Base-by-base conservation (phyloP, 176 grass and related monocot species). In the Bonia amplexicaulis region DNA sequence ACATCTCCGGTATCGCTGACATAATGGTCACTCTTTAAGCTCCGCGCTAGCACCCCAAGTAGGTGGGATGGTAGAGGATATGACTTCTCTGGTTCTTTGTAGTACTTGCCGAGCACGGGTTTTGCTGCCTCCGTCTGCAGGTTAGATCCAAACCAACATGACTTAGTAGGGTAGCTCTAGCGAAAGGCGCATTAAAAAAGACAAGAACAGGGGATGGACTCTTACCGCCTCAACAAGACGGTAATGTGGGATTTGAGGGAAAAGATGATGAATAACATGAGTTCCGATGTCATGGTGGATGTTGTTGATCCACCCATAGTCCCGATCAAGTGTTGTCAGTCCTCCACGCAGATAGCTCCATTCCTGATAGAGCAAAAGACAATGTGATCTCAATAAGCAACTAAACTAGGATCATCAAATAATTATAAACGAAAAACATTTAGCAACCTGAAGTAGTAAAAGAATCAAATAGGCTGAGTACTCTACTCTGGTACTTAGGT, bases 211-310 rank as follows among this genome's bases (percentile, higher is more conserved):
- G 25, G 52, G 53, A 74, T 57, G 35, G 69, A 31, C 48, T 48
- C 85, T 88, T 84, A 97, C 95, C 66, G 95, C 95, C 86, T 97
- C 95, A 17, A 97, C 66, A 67, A 97, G 88, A 91, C 93, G 69
- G 82, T 97, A 97, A 88, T 97, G 95, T 8, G 95, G 95, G 55
- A 97, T 97, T 86, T 97, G 95, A 0, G 92, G 95, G 80, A 94
- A 97, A 73, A 97, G 90, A 75, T 97, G 95, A 81, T 97, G 95
- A 54, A 97, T 93, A 80, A 95, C 95, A 87, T 97, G 95, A 68
- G 95, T 97, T 62, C 95, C 95, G 54, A 97, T 97, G 79, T 97
- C 95, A 82, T 97, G 95, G 82, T 97, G 95, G 41, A 97, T 86
- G 37, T 97, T 91, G 81, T 97, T 97, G 71, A 97, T 94, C 92